Base-by-base conservation (phyloP, 345 rosid species). In the Isatis tinctoria region DNA sequence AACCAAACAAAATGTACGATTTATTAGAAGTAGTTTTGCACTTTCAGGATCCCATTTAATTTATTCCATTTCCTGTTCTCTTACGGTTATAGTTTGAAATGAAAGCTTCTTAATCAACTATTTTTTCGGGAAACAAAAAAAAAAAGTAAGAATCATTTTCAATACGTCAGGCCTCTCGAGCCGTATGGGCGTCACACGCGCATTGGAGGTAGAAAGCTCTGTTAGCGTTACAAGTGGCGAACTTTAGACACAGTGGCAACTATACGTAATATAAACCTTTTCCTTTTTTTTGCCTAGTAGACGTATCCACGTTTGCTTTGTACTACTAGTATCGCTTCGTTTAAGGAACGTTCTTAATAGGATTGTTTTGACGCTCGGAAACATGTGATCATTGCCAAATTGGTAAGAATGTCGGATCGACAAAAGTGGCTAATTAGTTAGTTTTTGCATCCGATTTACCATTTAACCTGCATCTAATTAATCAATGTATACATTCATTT, bases 141-240 rank as follows among this genome's bases (percentile, higher is more conserved):
- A 18, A 51, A 51, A 40, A 14, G 70, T 27, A 36, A 67, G n/a
- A 58, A 59, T 30, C 60, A 59, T 59, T 22, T 68, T 69, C 57
- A 74, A 8, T 36, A 65, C 67, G 78, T 74, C 59, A 68, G 54
- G 74, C 16, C 33, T 51, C 52, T 75, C n/a, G 61, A 48, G 41
- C 48, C 41, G 66, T 65, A 36, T 65, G 74, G 44, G 27, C 14
- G 57, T 37, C 69, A 68, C 70, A 73, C 61, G 44, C 59, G 51
- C 36, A 63, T 22, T 27, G 41, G 48, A 47, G 35, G 28, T 63
- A 18, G 9, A 69, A 60, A 69, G 60, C 72, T 65, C 47, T 76
- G 37, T 28, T 5, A 59, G 61, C 8, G 73, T 54, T 76, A 60
- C 80, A 75, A 41, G 79, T 82, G 87, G 77, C 83, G 51, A 26